A percentile compares a stretch with the other conserved stretches of the same genome.
Evolutionary conservation across 805 yeast species (phyloP).

Genomic region (Kregervanrija pseudodelftensis): DNA sequence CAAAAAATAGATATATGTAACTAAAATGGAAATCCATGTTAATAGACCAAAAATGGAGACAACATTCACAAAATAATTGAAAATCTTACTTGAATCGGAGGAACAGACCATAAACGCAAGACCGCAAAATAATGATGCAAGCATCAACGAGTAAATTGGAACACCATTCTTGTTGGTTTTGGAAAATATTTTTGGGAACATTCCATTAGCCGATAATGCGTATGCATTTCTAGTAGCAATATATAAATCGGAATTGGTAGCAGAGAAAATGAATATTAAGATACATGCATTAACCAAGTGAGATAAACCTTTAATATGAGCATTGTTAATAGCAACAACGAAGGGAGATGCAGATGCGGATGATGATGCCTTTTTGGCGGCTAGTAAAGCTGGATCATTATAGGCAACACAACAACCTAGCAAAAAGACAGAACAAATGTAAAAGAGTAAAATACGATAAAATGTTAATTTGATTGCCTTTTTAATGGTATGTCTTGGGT

Average conservation of each 20-base stretch:
- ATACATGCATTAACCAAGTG: conserved; percentile 75
- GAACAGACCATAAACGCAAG: conserved; percentile 69
- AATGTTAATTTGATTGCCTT: conserved; percentile 47
- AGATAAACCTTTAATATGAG: conserved; percentile 59
- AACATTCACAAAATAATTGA: conserved; percentile 65
- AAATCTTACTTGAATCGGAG: conserved; percentile 46
- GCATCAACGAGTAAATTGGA: conserved; percentile 50
- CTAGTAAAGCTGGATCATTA: conserved; percentile 35
- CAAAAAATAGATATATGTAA: conserved; percentile 61
- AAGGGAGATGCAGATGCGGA: conserved; percentile 77
- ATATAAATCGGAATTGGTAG: conserved; percentile 73
- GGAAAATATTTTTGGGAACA: conserved; percentile 64
- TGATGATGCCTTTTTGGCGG: conserved; percentile 39
- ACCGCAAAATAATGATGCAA: conserved; percentile 48
- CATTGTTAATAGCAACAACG: conserved; percentile 70
- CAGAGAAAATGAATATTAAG: conserved; percentile 70
- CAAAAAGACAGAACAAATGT: conserved; percentile 44
- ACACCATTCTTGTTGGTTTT: conserved; percentile 64
- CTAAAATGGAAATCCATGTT: conserved; percentile 66
- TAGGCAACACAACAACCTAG: conserved; percentile 54
- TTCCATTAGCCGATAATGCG: conserved; percentile 64
- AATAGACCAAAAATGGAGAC: conserved; percentile 70
- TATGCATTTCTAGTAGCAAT: conserved; percentile 71
- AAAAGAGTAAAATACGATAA: conserved; percentile 47
- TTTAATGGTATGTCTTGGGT: conserved; percentile 44